Evolutionary conservation across 768 basidiomycete genomes (phyloP).

Genomic region (Phaffia australis): DNA sequence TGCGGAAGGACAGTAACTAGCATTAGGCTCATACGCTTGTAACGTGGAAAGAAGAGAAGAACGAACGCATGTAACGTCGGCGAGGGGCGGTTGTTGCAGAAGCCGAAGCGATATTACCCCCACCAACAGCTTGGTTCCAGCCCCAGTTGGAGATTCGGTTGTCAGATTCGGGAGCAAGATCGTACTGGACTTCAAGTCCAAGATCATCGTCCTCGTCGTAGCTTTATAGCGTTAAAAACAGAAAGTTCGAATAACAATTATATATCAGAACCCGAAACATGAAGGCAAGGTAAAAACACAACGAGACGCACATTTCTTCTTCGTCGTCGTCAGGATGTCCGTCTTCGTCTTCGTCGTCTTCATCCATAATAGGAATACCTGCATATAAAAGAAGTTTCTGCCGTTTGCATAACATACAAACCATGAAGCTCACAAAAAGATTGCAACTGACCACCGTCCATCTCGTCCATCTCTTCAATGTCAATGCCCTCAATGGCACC

Average conservation of each 20-base stretch:
- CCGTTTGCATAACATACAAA: too few relatives aligned
- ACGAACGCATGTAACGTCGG: slow-evolving; percentile 11
- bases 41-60: not conserved
- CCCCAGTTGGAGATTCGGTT: slow-evolving; percentile 29
- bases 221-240: not conserved
- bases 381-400: not conserved
- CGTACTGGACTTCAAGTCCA: slow-evolving; percentile 25
- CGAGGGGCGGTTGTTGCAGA: not conserved
- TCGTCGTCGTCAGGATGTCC: slow-evolving; percentile 28
- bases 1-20: not conserved
- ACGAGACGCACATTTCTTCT: slow-evolving; percentile 27
- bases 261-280: too few relatives aligned
- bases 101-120: not conserved
- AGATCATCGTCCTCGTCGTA: slow-evolving; percentile 22
- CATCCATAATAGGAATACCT: slow-evolving; percentile 33
- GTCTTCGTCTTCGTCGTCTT: slow-evolving; percentile 32
- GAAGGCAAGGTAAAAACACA: not conserved
- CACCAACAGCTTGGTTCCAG: slow-evolving; percentile 20
- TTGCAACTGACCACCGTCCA: slow-evolving; percentile 27
- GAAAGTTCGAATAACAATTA: not conserved
- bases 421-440: too few relatives aligned
- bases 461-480: slow-evolving; percentile 28
- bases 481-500: slow-evolving; percentile 36
- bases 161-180: slow-evolving; percentile 16
- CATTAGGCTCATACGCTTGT: not conserved